A percentile compares a stretch with the other conserved stretches of the same genome.
phyloP scores from a whole-genome alignment of 139 green algal species.

The Tetradesmus lagerheimii region DNA sequence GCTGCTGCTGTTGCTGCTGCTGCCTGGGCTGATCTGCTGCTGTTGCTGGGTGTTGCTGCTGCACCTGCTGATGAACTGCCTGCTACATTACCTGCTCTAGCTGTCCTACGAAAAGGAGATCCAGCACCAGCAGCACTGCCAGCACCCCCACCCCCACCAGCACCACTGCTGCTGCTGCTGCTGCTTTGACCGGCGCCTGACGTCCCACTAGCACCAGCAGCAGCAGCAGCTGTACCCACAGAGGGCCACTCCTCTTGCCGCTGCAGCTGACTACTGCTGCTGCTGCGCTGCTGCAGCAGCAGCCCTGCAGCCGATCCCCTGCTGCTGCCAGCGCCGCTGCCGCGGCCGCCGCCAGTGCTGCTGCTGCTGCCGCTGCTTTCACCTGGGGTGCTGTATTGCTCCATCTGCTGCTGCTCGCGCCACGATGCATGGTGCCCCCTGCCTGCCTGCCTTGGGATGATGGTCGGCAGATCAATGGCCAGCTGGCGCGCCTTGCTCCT shows the following conservation, averaged over 20 bases:
- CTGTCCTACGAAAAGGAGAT: not conserved
- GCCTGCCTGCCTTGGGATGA: not conserved
- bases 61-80: not conserved
- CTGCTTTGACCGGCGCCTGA: not conserved
- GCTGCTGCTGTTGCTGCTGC: constrained; percentile 14
- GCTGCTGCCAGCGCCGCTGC: not conserved
- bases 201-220: not conserved
- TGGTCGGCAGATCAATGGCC: not conserved
- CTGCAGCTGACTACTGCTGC: not conserved
- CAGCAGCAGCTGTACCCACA: not conserved
- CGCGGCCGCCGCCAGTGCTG: not conserved
- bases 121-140: not conserved
- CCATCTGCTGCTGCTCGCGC: not conserved
- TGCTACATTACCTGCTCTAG: not conserved
- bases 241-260: constrained; percentile 1
- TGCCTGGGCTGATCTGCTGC: not conserved
- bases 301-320: not conserved
- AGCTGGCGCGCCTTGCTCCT: not conserved
- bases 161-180: not conserved
- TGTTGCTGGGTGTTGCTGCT: not conserved
- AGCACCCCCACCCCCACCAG: not conserved
- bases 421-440: not conserved
- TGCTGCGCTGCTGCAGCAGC: constrained; percentile 16
- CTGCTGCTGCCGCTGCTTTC: constrained; percentile 23
- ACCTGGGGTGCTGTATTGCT: not conserved